Evolutionary conservation across 2,329 filamentous ascomycete species (phyloP).

Genomic region (Mollisiaceae sp.): DNA sequence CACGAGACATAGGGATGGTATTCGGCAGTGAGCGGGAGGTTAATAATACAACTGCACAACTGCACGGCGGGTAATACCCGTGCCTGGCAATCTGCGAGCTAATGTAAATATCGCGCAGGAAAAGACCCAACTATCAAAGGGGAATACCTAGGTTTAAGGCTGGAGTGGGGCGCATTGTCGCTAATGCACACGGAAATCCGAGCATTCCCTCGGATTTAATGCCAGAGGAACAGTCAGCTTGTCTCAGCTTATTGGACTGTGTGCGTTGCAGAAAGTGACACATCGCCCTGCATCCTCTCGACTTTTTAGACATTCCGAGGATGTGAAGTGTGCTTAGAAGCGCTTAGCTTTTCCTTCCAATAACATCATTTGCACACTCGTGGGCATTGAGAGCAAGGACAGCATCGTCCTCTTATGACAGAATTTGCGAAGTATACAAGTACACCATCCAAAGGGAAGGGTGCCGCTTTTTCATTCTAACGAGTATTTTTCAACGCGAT

Average conservation of each 20-base stretch:
- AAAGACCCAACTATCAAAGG: neutral
- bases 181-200: neutral
- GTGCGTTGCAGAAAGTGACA: neutral
- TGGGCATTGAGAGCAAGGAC: neutral
- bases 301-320: too few relatives aligned
- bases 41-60: neutral
- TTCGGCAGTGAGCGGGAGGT: neutral
- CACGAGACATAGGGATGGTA: neutral
- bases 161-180: neutral
- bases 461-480: neutral
- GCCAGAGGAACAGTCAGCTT: conserved; percentile 4
- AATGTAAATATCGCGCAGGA: neutral
- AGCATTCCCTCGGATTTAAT: neutral
- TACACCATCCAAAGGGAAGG: too few relatives aligned
- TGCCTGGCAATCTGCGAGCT: neutral
- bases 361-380: neutral
- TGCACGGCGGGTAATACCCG: neutral
- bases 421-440: too few relatives aligned
- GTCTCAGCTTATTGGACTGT: neutral
- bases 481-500: neutral
- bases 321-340: too few relatives aligned
- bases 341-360: neutral
- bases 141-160: neutral
- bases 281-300: neutral
- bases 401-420: too few relatives aligned